These are phyloP conservation scores for Vanderwaltozyma tropicalis DNA, from an alignment of 805 yeast genomes.

Conservation along the genomic window DNA sequence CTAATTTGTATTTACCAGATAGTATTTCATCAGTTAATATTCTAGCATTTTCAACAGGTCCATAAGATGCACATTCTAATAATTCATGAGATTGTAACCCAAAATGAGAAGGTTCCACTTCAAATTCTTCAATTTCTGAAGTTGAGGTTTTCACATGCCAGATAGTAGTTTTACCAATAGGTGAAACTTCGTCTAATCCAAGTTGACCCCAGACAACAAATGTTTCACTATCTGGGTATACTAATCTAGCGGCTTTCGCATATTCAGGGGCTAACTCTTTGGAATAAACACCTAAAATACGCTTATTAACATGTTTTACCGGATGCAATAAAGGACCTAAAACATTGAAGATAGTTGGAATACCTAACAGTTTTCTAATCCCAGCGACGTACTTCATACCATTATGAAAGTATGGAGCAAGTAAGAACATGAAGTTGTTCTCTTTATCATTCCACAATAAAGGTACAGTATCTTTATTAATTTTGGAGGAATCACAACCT, in stretches of 20 bases:
- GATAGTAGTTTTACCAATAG: slow-evolving; percentile 68
- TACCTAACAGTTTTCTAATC: slow-evolving; percentile 67
- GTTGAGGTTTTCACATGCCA: slow-evolving; percentile 52
- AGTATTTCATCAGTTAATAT: slow-evolving; percentile 33
- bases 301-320: slow-evolving; percentile 57
- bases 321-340: slow-evolving; percentile 94
- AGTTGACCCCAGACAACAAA: slow-evolving; percentile 90
- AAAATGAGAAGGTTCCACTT: slow-evolving; percentile 64
- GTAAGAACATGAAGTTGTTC: slow-evolving; percentile 52
- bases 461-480: slow-evolving; percentile 49
- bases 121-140: slow-evolving; percentile 26
- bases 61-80: slow-evolving; percentile 63
- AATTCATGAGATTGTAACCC: slow-evolving; percentile 68
- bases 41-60: slow-evolving; percentile 76
- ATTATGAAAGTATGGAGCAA: slow-evolving; percentile 91
- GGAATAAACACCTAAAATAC: slow-evolving; percentile 84
- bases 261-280: slow-evolving; percentile 70
- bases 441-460: slow-evolving; percentile 35
- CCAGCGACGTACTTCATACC: slow-evolving; percentile 79
- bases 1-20: slow-evolving; percentile 34
- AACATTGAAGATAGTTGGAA: slow-evolving; percentile 89
- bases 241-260: slow-evolving; percentile 64
- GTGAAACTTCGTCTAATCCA: slow-evolving; percentile 90
- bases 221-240: slow-evolving; percentile 42
- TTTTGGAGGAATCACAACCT: slow-evolving; percentile 74